Conservation (phyloP, 257 asterid species). For the Solanum gracilifrons region DNA sequence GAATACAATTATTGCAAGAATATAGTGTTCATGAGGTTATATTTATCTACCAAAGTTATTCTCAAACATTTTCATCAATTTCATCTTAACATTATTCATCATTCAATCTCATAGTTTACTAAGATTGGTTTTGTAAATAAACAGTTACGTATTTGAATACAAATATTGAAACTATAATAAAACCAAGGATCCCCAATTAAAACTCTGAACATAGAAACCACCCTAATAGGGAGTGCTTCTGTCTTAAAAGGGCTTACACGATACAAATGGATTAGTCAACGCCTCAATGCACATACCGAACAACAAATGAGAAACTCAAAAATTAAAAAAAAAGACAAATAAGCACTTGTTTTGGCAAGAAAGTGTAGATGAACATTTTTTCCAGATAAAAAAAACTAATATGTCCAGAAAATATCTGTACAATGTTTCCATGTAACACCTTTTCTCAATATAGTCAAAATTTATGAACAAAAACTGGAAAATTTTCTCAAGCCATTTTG, state of each 20-base stretch:
- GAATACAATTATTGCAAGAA: background rate
- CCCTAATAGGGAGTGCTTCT: background rate
- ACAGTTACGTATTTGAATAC: too few relatives aligned
- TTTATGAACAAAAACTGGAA: background rate
- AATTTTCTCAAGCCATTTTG: conserved; percentile 61
- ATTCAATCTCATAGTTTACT: background rate
- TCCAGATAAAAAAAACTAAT: too few relatives aligned
- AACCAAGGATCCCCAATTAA: accelerated
- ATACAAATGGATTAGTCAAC: background rate
- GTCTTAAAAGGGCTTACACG: background rate
- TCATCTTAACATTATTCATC: background rate
- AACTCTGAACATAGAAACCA: background rate
- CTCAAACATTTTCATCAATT: background rate
- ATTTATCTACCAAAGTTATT: background rate
- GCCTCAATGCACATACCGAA: background rate
- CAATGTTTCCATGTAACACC: background rate
- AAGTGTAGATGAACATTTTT: background rate
- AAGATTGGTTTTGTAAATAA: too few relatives aligned
- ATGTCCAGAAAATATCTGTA: background rate
- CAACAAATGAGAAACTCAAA: background rate
- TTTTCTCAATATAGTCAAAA: background rate
- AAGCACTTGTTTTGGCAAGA: background rate
- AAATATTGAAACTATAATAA: too few relatives aligned
- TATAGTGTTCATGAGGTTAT: background rate
- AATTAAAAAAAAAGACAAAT: too few relatives aligned